Evolutionary conservation across 164 flowering plant genomes (phyloP).

Genomic region (Annona cherimola): DNA sequence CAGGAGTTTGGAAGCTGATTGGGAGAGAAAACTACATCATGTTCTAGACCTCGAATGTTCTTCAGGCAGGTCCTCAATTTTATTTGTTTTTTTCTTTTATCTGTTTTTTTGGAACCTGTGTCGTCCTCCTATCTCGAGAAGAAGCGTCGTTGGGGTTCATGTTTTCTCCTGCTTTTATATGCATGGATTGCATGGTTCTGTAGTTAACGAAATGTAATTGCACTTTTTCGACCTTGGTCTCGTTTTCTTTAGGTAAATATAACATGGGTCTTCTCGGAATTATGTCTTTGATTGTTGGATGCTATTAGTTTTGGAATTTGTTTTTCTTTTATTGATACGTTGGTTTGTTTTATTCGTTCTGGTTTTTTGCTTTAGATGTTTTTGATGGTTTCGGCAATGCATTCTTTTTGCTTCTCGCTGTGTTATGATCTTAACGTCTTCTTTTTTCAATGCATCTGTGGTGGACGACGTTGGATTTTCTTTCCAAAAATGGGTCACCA

Average conservation of each 20-base stretch:
- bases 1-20: not conserved
- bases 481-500: no score
- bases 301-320: no score
- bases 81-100: not conserved
- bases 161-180: not conserved
- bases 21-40: conserved; percentile 1
- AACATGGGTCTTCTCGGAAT: not conserved
- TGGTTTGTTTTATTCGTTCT: not conserved
- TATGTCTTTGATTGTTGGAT: not conserved
- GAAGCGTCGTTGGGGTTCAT: conserved; percentile 4
- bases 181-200: not conserved
- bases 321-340: not conserved
- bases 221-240: not conserved
- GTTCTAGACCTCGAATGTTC: conserved; percentile 9
- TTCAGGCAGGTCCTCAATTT: not conserved
- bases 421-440: no score
- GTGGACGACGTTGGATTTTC: no score
- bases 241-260: not conserved
- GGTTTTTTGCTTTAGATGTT: no score
- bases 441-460: no score
- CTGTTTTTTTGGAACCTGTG: conserved; percentile 2
- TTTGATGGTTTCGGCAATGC: no score
- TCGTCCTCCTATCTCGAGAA: conserved; percentile 10
- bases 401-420: no score
- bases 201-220: not conserved